phyloP scores from a whole-genome alignment of 495 filamentous ascomycete species.

The Aspergillus steynii region DNA sequence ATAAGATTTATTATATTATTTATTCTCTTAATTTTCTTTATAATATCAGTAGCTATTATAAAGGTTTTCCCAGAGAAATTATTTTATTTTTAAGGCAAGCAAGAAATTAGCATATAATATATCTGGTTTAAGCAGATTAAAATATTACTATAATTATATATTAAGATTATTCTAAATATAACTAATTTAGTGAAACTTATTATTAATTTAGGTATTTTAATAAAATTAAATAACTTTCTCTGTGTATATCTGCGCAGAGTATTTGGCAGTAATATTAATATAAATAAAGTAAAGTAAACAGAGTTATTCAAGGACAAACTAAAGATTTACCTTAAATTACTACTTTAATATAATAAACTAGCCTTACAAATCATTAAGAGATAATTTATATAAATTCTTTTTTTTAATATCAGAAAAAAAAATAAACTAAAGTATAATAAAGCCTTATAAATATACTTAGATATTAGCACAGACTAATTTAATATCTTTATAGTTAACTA shows the following conservation, averaged over 20 bases:
- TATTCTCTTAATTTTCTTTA: too few species aligned
- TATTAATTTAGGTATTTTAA: neutral
- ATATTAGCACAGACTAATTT: neutral
- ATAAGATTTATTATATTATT: too few species aligned
- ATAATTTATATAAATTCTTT: neutral
- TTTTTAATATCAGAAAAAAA: neutral
- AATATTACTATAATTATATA: neutral
- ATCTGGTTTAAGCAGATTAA: neutral
- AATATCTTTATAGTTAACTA: neutral
- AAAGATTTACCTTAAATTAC: neutral
- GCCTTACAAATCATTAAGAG: too few species aligned
- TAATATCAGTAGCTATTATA: too few species aligned
- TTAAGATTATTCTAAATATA: too few species aligned
- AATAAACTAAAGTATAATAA: neutral
- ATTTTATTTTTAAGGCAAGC: neutral
- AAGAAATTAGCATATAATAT: constrained; percentile 1
- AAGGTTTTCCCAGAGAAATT: neutral
- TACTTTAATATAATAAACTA: neutral
- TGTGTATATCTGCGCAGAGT: neutral
- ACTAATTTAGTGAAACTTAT: too few species aligned
- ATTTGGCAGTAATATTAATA: neutral
- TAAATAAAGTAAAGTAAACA: neutral
- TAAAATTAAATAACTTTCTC: neutral
- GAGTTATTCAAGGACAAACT: too few species aligned
- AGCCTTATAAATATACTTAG: neutral